phyloP scores from a whole-genome alignment of 306 rosid genomes.

The Cucurbita argyrosperma region DNA sequence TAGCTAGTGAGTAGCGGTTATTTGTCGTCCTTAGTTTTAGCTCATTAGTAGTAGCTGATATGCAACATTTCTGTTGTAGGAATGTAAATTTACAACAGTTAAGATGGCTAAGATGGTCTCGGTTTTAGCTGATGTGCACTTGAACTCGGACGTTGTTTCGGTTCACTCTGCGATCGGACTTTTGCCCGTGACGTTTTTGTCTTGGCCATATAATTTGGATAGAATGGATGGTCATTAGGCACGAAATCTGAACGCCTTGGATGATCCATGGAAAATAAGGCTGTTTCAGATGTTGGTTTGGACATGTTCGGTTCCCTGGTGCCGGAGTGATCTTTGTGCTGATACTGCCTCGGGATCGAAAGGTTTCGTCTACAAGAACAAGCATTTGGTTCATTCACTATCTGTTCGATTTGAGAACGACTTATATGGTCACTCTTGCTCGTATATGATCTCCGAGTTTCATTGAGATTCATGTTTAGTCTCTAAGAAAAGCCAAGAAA shows the following conservation, averaged over 20 bases:
- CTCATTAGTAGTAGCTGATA: background rate
- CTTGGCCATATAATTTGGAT: conserved; percentile 59
- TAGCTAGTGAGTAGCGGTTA: background rate
- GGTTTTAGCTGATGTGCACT: background rate
- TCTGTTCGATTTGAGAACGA: conserved; percentile 15
- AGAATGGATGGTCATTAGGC: conserved; percentile 17
- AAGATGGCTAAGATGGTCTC: background rate
- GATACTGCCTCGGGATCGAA: conserved; percentile 20
- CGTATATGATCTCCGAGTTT: conserved; percentile 22
- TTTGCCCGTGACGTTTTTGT: conserved; percentile 70
- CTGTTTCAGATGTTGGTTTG: conserved; percentile 17
- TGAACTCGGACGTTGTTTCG: conserved; percentile 51
- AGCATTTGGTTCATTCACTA: conserved; percentile 18
- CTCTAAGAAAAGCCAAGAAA: conserved; percentile 11
- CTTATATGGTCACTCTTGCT: conserved; percentile 41
- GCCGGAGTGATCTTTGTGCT: conserved; percentile 10
- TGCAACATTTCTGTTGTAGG: background rate
- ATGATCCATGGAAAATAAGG: conserved; percentile 21
- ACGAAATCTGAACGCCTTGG: conserved; percentile 8
- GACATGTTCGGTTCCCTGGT: conserved; percentile 22
- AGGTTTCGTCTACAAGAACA: conserved; percentile 17
- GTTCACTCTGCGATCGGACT: conserved; percentile 71
- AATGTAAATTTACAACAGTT: conserved; percentile 3
- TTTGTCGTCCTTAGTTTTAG: background rate
- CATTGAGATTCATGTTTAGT: conserved; percentile 17